Conservation (phyloP, 2,329 filamentous ascomycete genomes). For the Cercospora sp. region DNA sequence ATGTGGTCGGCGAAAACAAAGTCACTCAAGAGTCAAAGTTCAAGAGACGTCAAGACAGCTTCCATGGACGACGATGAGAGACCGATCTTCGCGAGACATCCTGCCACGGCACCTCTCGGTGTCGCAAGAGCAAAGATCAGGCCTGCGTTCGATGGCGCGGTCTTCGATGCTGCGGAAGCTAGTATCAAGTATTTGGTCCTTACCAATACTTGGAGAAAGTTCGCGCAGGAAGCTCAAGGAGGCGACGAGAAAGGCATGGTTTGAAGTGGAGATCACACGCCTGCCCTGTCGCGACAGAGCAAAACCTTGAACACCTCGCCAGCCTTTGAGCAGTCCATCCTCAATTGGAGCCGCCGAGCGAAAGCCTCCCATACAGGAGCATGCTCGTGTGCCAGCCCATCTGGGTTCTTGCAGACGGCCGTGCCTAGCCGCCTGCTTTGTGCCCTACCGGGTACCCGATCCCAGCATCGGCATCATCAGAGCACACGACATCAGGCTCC, state of each 20-base stretch:
- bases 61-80: constrained; percentile 12
- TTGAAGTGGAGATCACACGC: background rate
- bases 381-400: background rate
- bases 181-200: constrained; percentile 67
- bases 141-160: constrained; percentile 48
- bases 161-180: constrained; percentile 62
- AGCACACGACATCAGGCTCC: background rate
- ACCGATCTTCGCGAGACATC: constrained; percentile 20
- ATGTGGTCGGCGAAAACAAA: constrained; percentile 10
- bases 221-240: constrained; percentile 18
- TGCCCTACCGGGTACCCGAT: background rate
- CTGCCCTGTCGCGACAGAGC: background rate
- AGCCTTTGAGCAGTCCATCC: background rate
- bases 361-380: background rate
- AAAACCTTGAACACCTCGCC: background rate
- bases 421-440: background rate
- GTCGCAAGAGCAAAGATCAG: constrained; percentile 20
- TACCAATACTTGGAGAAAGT: constrained; percentile 64
- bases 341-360: background rate
- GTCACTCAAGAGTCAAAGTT: constrained; percentile 1
- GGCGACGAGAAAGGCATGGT: constrained; percentile 5
- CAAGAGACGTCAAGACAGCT: background rate
- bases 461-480: background rate
- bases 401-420: background rate
- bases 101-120: constrained; percentile 17